Conservation (phyloP, 306 rosid species). For the Canavalia ensiformis region DNA sequence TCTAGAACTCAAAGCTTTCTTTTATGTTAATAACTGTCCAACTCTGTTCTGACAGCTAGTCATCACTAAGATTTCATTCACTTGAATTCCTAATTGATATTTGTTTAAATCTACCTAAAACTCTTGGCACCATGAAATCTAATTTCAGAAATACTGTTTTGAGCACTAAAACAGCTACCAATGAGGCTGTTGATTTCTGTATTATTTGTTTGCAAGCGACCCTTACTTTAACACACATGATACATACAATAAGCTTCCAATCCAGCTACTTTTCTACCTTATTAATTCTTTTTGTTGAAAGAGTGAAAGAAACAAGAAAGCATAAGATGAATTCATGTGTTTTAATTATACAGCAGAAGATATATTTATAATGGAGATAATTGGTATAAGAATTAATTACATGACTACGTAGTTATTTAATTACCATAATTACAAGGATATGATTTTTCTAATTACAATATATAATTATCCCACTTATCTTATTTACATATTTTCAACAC, state of each 20-base stretch:
- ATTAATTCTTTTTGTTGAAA: too few species aligned
- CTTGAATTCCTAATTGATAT: background rate
- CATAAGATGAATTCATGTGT: too few species aligned
- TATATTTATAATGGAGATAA: too few species aligned
- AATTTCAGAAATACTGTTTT: background rate
- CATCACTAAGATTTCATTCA: conserved; percentile 10
- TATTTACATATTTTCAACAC: too few species aligned
- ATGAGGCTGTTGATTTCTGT: background rate
- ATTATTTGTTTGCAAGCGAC: background rate
- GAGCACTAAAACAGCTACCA: conserved; percentile 1
- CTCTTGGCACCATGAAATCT: background rate
- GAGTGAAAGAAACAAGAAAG: too few species aligned
- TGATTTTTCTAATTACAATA: too few species aligned
- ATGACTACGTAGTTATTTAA: too few species aligned
- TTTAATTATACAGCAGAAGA: too few species aligned
- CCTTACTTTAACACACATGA: background rate
- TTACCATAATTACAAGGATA: too few species aligned
- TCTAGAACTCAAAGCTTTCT: background rate
- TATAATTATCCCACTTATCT: too few species aligned
- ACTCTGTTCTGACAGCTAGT: background rate
- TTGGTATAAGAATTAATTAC: too few species aligned
- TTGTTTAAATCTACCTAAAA: background rate
- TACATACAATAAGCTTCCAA: conserved; percentile 2
- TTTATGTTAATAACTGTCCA: background rate
- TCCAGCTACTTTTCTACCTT: conserved; percentile 11